Base-by-base conservation (phyloP, 768 basidiomycete genomes). In the Lanmaoa rubissima region DNA sequence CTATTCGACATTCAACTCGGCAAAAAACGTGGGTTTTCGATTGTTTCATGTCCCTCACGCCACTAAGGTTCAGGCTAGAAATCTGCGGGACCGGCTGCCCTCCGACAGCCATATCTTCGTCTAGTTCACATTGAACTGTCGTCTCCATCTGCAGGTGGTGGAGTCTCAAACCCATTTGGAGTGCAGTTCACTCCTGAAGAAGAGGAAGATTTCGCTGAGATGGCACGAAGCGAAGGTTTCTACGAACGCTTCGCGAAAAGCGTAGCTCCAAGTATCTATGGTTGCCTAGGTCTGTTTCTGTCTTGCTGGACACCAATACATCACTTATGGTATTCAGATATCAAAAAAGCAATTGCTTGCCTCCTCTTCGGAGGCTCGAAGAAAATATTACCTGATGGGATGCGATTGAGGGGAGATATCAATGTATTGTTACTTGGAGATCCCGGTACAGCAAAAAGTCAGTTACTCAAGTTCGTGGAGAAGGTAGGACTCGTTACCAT, bases 401-500 rank as follows among this genome's bases (percentile, higher is more conserved):
- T 98, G 92, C 82, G 97, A 34, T 74, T 99, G 41, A 82, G 97
- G 69, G 97, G 97, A 12, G 97, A 99, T 69, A 98, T 99, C 70
- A 99, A 99, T 69, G 97, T 99, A 19, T 76, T 99, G 11, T 74
- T 98, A 28, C 82, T 99, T 31, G 97, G 97, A 72, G 97, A 99
- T 71, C 97, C 97, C 9, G 97, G 97, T 75, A 98, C 97, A 14
- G 97, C 97, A 21, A 99, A 99, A 74, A 92, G 89, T 76, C 97
- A 99, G 66, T 77, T 99, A 64, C 84, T 99, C 59, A 99, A 99
- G 67, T 99, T 99, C 62, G 97, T 98, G 13, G 97, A 99, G 71
- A 99, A 98, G 77, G 87, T 88, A 42, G 31, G 65, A 38, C 10
- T 35, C 14, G 12, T 51, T 41, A 28, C 45, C 32, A 36, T 42